phyloP scores from a whole-genome alignment of 768 basidiomycete genomes.

The Trametes punicea region DNA sequence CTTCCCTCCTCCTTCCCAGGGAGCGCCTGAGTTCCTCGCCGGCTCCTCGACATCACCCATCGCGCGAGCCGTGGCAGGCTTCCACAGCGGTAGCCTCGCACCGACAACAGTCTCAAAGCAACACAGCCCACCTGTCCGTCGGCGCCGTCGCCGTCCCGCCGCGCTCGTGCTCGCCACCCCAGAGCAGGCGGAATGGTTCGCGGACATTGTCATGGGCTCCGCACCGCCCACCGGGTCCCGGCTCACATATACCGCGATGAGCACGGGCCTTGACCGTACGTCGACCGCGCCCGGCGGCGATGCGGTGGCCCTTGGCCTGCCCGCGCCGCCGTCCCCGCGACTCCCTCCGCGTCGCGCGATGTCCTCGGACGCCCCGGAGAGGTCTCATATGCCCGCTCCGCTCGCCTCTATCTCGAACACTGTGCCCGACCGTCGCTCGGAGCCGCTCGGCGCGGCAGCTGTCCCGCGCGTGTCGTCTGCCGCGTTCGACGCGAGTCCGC shows the following conservation, averaged over 20 bases:
- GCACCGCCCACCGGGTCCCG: not conserved
- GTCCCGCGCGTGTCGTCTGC: slow-evolving; percentile 1
- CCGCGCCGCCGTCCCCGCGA: not conserved
- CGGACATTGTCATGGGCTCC: not conserved
- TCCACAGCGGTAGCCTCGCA: slow-evolving; percentile 5
- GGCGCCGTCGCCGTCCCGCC: slow-evolving; percentile 10
- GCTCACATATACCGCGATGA: not conserved
- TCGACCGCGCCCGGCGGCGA: not conserved
- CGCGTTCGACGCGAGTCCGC: not conserved
- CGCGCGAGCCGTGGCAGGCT: slow-evolving; percentile 16
- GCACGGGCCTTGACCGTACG: not conserved
- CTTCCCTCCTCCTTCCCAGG: slow-evolving; percentile 4
- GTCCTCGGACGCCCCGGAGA: slow-evolving; percentile 1
- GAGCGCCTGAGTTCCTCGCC: slow-evolving; percentile 22
- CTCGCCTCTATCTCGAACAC: not conserved
- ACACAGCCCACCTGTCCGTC: not conserved
- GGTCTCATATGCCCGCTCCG: not conserved
- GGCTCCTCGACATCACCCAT: slow-evolving; percentile 20
- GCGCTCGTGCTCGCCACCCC: slow-evolving; percentile 13
- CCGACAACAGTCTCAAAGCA: not conserved
- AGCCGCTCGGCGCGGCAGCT: not conserved
- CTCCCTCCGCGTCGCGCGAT: not conserved
- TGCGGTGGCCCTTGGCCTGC: not conserved
- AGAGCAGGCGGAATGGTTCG: slow-evolving; percentile 9
- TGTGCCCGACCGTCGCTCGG: not conserved